Conservation (phyloP, 805 yeast genomes). For the Kazachstania taianensis region DNA sequence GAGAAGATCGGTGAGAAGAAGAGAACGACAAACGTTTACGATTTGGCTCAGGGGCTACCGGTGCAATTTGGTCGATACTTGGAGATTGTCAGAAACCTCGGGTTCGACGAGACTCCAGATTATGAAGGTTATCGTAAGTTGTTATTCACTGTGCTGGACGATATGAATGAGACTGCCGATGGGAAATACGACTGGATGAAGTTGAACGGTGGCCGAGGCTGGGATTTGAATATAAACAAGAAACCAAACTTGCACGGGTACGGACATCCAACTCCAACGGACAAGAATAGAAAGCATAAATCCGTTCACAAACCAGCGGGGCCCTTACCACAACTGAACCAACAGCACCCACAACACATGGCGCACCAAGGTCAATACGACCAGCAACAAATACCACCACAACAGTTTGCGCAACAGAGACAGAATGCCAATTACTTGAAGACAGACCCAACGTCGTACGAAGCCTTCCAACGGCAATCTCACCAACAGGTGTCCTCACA, state of each 20-base stretch:
- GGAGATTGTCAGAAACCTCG: slow-evolving; percentile 76
- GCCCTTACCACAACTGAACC: slow-evolving; percentile 8
- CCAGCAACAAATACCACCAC: slow-evolving; percentile 13
- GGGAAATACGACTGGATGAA: slow-evolving; percentile 98
- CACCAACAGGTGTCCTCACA: slow-evolving; percentile 29
- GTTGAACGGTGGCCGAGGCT: slow-evolving; percentile 87
- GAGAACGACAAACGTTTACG: slow-evolving; percentile 78
- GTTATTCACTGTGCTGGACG: slow-evolving; percentile 66
- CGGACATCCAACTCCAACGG: slow-evolving; percentile 79
- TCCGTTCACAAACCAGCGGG: slow-evolving; percentile 8
- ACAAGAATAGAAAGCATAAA: slow-evolving; percentile 28
- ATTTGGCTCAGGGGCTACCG: slow-evolving; percentile 82
- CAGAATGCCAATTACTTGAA: slow-evolving; percentile 10
- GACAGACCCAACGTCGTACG: slow-evolving; percentile 35
- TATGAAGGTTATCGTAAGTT: slow-evolving; percentile 76
- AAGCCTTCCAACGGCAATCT: slow-evolving; percentile 31
- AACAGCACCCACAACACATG: slow-evolving; percentile 12
- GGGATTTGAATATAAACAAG: slow-evolving; percentile 84
- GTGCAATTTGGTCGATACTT: slow-evolving; percentile 88
- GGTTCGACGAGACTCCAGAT: slow-evolving; percentile 91
- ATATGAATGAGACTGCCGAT: slow-evolving; percentile 63
- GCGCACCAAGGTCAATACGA: slow-evolving; percentile 11
- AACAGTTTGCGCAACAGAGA: slow-evolving; percentile 19
- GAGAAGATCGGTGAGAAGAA: slow-evolving; percentile 96
- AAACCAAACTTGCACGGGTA: slow-evolving; percentile 93